phyloP scores from a whole-genome alignment of 2,329 filamentous ascomycete genomes.

The Trichoderma sp. region DNA sequence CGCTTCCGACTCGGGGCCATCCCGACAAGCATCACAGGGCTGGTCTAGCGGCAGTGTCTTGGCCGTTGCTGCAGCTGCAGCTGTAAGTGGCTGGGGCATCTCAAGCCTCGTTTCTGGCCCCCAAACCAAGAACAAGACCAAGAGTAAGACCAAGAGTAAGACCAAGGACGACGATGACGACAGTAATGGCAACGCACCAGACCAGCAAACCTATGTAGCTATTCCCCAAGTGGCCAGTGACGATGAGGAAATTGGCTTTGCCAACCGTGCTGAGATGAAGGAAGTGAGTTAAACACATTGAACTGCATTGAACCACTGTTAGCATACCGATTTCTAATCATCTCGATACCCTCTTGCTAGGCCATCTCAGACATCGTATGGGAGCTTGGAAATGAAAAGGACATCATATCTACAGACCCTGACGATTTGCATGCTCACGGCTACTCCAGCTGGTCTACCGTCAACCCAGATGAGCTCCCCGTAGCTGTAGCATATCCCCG shows the following conservation, averaged over 20 bases:
- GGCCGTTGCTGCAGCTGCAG: constrained; percentile 39
- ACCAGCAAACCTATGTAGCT: neutral
- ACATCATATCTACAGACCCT: constrained; percentile 60
- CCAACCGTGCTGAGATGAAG: constrained; percentile 43
- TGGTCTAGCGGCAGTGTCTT: constrained; percentile 36
- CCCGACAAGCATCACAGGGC: constrained; percentile 20
- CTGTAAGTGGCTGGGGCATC: constrained; percentile 41
- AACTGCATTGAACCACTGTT: constrained; percentile 4
- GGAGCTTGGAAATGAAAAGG: constrained; percentile 43
- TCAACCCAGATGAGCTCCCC: constrained; percentile 57
- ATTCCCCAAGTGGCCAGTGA: constrained; percentile 18
- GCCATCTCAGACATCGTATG: constrained; percentile 54
- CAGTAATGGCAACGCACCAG: neutral
- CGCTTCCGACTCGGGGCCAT: neutral
- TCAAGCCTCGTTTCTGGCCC: constrained; percentile 29
- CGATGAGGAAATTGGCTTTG: constrained; percentile 35
- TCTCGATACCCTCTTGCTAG: constrained; percentile 32
- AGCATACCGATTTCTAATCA: neutral
- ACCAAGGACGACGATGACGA: neutral
- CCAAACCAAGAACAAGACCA: neutral
- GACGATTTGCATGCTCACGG: constrained; percentile 61
- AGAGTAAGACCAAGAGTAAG: neutral
- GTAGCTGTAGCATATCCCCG: constrained; percentile 64
- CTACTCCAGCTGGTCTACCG: constrained; percentile 66
- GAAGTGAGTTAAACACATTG: constrained; percentile 27